Evolutionary conservation across 345 rosid species (phyloP), one percentile per base, ranked within the genome.

Genomic region (Boechera divaricarpa): DNA sequence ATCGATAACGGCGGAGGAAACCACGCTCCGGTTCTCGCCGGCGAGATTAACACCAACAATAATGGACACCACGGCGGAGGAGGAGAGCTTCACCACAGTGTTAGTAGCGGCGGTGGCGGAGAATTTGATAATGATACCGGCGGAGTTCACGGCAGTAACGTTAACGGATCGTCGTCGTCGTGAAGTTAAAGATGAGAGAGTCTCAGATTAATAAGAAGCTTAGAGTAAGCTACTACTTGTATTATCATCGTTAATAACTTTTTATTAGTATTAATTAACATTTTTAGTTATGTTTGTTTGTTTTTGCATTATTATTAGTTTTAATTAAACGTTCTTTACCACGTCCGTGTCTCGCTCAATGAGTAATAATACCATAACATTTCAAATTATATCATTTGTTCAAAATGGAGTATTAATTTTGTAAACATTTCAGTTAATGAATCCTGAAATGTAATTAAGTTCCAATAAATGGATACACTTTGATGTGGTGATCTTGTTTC

Each of bases 81-180:
- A 21, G 75, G 57, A 3, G 76, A 77, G 36, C 66, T 77, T 16
- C 80, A 45, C 39, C 76, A 60, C 21, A 69, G 75, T 77, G 75
- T 63, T 44, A 77, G 80, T 44, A 77, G 72, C 55, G 72, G 76
- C 45, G 62, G 70, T 6, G 76, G 36, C 2, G 73, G 62, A 10
- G 81, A 73, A 35, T 78, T 78, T 57, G 81, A 78, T 39, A 78
- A 73, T 58, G 81, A 78, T 41, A 78, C 73, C 38, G 77, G 65
- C 29, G 73, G 73, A 72, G 73, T 31, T 63, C 13, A 77, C 53
- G 80, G 67, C 15, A 62, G 67, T 44, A 63, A 63, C 76, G 55
- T 70, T 4, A 77, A 78, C 24, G 81, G 69, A 3, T 72, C 81
- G 4, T 78, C 69, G 47, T 78, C 77, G 49, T 78, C 81, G 73